Percentiles rank a stretch among this genome's conserved stretches.
Conservation (phyloP, 805 yeast genomes). For the Cyberlindnera bimundalis region DNA sequence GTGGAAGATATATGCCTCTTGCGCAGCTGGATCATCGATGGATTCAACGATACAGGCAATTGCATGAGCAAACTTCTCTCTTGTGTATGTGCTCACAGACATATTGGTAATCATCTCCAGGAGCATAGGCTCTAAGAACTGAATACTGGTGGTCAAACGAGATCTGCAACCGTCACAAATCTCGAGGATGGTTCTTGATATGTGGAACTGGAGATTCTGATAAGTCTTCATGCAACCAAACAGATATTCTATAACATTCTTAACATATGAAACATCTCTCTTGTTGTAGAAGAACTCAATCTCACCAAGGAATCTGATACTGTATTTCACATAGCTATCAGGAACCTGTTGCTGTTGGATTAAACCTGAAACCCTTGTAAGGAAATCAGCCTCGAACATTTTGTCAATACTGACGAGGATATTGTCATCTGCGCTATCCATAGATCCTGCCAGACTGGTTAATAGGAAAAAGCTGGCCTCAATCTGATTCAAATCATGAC, state of each 20-base stretch:
- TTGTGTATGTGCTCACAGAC: slow-evolving; percentile 40
- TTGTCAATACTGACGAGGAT: slow-evolving; percentile 22
- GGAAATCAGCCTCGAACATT: slow-evolving; percentile 31
- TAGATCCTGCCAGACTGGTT: slow-evolving; percentile 50
- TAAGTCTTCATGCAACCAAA: slow-evolving; percentile 37
- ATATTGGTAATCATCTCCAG: slow-evolving; percentile 43
- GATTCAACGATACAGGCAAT: slow-evolving; percentile 61
- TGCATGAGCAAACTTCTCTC: slow-evolving; percentile 60
- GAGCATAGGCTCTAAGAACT: slow-evolving; percentile 46
- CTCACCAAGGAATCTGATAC: slow-evolving; percentile 55
- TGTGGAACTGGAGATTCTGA: slow-evolving; percentile 32
- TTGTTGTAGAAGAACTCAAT: slow-evolving; percentile 56
- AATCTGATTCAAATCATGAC: slow-evolving; percentile 35
- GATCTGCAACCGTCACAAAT: slow-evolving; percentile 54
- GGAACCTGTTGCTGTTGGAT: slow-evolving; percentile 16
- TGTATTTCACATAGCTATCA: slow-evolving; percentile 39
- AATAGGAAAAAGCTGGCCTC: slow-evolving; percentile 64
- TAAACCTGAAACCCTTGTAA: slow-evolving; percentile 19
- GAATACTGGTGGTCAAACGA: slow-evolving; percentile 39
- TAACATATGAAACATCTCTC: slow-evolving; percentile 43
- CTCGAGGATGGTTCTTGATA: slow-evolving; percentile 55
- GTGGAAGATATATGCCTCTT: slow-evolving; percentile 36
- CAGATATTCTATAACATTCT: slow-evolving; percentile 52
- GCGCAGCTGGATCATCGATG: slow-evolving; percentile 43
- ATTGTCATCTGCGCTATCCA: slow-evolving; percentile 25